phyloP scores from a whole-genome alignment of 2,329 filamentous ascomycete genomes.

The Sporothrix mexicana region DNA sequence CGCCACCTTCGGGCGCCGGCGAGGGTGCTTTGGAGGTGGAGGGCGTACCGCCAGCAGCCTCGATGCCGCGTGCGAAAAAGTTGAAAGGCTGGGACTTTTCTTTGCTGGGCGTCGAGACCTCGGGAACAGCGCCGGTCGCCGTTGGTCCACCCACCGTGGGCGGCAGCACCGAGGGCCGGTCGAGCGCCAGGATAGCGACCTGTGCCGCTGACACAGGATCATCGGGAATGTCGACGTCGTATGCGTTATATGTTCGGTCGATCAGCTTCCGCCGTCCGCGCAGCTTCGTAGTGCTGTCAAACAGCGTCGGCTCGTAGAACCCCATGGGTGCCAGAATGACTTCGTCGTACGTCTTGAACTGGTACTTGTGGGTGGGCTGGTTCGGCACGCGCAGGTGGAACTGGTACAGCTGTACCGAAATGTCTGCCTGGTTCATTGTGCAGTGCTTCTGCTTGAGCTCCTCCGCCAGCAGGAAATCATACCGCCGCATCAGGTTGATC shows the following conservation, averaged over 20 bases:
- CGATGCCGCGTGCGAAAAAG: conserved; percentile 63
- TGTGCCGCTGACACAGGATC: conserved; percentile 89
- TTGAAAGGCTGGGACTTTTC: conserved; percentile 71
- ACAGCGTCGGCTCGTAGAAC: conserved; percentile 87
- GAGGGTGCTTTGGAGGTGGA: conserved; percentile 86
- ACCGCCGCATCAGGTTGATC: conserved; percentile 86
- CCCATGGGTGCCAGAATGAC: conserved; percentile 93
- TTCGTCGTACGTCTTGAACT: conserved; percentile 97
- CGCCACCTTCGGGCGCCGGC: conserved; percentile 75
- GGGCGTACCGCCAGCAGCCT: conserved; percentile 68
- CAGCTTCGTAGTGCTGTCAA: conserved; percentile 83
- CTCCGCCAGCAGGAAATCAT: conserved; percentile 92
- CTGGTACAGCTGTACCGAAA: conserved; percentile 85
- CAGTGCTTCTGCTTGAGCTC: conserved; percentile 94
- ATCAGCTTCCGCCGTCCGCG: conserved; percentile 79
- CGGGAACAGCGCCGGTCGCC: conserved; percentile 47
- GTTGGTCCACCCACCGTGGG: conserved; percentile 49
- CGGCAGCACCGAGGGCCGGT: conserved; percentile 62
- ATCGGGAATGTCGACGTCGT: conserved; percentile 84
- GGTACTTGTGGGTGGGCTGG: conserved; percentile 88
- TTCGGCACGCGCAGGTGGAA: conserved; percentile 90
- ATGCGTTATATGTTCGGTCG: conserved; percentile 88
- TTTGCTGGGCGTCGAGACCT: conserved; percentile 65
- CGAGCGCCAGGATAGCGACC: conserved; percentile 65
- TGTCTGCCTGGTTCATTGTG: conserved; percentile 86